Conservation (phyloP, 257 asterid species). For the Capsicum chinense region DNA sequence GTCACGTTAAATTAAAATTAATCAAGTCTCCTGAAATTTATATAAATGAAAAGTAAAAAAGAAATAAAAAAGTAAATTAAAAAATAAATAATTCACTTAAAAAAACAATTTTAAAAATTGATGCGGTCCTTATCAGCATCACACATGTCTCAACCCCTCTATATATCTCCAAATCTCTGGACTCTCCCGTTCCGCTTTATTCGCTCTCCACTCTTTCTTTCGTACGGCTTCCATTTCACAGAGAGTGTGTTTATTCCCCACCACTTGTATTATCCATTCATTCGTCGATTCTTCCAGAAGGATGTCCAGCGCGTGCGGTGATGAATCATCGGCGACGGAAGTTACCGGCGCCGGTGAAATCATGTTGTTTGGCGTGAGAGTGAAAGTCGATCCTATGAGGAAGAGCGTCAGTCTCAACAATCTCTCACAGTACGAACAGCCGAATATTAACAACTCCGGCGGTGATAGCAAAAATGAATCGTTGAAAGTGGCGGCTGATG, state of each 20-base stretch:
- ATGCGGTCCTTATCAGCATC: neutral
- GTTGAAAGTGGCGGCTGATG: neutral
- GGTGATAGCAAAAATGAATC: slow-evolving; percentile 16
- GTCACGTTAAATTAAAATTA: too few relatives aligned
- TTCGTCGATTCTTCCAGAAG: slow-evolving; percentile 15
- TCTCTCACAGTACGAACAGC: slow-evolving; percentile 34
- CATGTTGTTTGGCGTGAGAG: slow-evolving; percentile 37
- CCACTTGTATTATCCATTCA: neutral
- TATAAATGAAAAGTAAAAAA: too few relatives aligned
- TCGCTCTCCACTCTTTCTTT: neutral
- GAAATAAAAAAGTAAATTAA: too few relatives aligned
- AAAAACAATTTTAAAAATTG: too few relatives aligned
- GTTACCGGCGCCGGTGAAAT: slow-evolving; percentile 19
- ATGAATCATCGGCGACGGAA: slow-evolving; percentile 20
- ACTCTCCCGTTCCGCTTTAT: neutral
- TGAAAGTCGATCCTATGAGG: slow-evolving; percentile 38
- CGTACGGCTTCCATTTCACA: neutral
- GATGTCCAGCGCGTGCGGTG: slow-evolving; percentile 28
- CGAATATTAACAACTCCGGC: slow-evolving; percentile 12
- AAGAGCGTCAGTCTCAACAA: slow-evolving; percentile 35
- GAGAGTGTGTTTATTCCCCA: neutral
- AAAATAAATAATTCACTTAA: too few relatives aligned
- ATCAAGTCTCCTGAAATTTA: too few relatives aligned
- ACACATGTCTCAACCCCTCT: neutral
- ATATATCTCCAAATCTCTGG: neutral